These are phyloP conservation scores for Scalesia atractyloides DNA, from an alignment of 129 eudicot species.

Conservation along the genomic window DNA sequence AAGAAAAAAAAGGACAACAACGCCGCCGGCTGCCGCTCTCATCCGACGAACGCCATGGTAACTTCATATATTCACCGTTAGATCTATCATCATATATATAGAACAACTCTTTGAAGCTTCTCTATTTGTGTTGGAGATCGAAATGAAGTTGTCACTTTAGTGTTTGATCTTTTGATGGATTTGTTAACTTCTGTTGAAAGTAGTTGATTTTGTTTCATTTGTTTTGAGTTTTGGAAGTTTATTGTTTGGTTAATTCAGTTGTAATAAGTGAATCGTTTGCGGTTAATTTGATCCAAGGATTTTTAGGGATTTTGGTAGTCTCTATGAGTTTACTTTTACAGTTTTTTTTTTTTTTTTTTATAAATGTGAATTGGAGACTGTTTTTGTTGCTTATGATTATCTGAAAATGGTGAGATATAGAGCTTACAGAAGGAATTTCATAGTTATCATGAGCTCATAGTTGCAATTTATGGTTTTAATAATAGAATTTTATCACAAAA, in stretches of 20 bases:
- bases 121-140: neutral
- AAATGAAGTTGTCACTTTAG: neutral
- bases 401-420: neutral
- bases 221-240: neutral
- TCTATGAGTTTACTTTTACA: neutral
- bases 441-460: neutral
- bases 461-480: neutral
- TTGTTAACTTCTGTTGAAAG: neutral
- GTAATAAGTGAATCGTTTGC: neutral
- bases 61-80: neutral
- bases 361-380: neutral
- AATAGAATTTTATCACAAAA: neutral
- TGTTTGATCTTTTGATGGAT: neutral
- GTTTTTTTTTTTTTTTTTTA: neutral
- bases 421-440: neutral
- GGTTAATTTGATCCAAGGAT: conserved; percentile 5
- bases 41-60: conserved; percentile 30
- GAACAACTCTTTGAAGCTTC: neutral
- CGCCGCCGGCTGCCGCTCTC: conserved; percentile 7
- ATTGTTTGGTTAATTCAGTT: neutral
- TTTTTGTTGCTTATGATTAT: neutral
- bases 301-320: neutral
- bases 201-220: neutral
- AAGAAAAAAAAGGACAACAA: neutral
- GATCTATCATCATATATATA: neutral